Evolutionary conservation across 768 basidiomycete species (phyloP), one percentile per base, ranked within the genome.

Genomic region (Termitomyces sp.): DNA sequence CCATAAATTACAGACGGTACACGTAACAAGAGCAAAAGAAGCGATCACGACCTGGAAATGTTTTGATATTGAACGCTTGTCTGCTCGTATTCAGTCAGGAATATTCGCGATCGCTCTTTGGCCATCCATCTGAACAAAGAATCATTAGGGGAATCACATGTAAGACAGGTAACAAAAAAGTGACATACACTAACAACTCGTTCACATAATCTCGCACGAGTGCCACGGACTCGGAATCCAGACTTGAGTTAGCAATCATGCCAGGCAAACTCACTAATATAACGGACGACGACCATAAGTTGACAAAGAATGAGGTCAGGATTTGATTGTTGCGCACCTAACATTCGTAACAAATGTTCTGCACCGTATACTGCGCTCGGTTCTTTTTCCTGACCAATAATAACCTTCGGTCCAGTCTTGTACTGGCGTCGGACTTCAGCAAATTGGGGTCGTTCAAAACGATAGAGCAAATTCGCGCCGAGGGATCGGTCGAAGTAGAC

Each of bases 371-470:
- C 80, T 52, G 83, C 76, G 68, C 91, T 93, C 88, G 97, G 92
- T 65, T 92, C 87, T 70, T 85, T 89, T 68, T 93, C 91, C 60
- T 85, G 77, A 2, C 79, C 82, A 12, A 87, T 77, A 50, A 81
- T 73, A 27, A 91, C 89, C 50, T 85, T 81, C 48, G 79, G 85
- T 1, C 88, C 90, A 7, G 91, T 92, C 60, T 87, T 83, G 62
- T 87, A 91, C 53, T 74, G 63, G 65, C 87, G 86, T 44, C 90
- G 82, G 24, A 92, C 81, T 48, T 88, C 85, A 5, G 88, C 87
- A 61, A 96, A 98, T 70, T 98, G 95, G 6, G 86, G 85, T n/a
- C 96, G 84, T 71, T 99, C 96, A 63, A 96, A 95, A 20, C 94
- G 88, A 68, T 98, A 99, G 4, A 98, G 80, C 27, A 99, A 81